These are phyloP conservation scores for Citrullus amarus DNA, from an alignment of 306 rosid species.

Conservation along the genomic window DNA sequence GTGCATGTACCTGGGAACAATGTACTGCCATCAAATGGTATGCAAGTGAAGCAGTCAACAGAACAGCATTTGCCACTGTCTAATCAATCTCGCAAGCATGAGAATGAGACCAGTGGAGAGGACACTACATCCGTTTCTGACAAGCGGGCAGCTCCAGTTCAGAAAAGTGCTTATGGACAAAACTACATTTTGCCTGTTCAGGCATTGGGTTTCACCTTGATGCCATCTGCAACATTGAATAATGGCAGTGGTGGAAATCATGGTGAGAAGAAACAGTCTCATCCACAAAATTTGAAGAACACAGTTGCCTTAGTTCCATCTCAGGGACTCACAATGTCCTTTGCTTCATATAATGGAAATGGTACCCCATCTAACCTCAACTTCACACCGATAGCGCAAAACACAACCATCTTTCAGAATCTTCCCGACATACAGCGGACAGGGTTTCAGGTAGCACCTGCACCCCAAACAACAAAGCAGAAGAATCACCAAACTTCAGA, in stretches of 20 bases:
- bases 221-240: slow-evolving; percentile 31
- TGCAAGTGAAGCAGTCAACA: slow-evolving; percentile 34
- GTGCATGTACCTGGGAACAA: slow-evolving; percentile 28
- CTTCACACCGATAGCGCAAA: slow-evolving; percentile 18
- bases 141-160: slow-evolving; percentile 21
- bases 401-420: slow-evolving; percentile 28
- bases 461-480: slow-evolving; percentile 31
- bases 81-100: slow-evolving; percentile 28
- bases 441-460: slow-evolving; percentile 34
- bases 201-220: slow-evolving; percentile 44
- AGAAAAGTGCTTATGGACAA: slow-evolving; percentile 33
- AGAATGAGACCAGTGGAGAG: slow-evolving; percentile 21
- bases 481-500: slow-evolving; percentile 30
- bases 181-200: slow-evolving; percentile 45
- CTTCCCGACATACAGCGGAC: slow-evolving; percentile 34
- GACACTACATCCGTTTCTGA: slow-evolving; percentile 27
- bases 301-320: slow-evolving; percentile 41
- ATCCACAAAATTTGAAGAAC: slow-evolving; percentile 31
- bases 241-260: slow-evolving; percentile 28
- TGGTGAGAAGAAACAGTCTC: slow-evolving; percentile 34
- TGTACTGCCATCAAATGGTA: slow-evolving; percentile 22
- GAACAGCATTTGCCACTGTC: slow-evolving; percentile 27
- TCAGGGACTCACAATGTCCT: slow-evolving; percentile 52
- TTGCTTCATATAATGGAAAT: slow-evolving; percentile 20
- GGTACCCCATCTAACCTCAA: slow-evolving; percentile 18